Base-by-base conservation (phyloP, 2,329 filamentous ascomycete species). In the Epichloe typhina region DNA sequence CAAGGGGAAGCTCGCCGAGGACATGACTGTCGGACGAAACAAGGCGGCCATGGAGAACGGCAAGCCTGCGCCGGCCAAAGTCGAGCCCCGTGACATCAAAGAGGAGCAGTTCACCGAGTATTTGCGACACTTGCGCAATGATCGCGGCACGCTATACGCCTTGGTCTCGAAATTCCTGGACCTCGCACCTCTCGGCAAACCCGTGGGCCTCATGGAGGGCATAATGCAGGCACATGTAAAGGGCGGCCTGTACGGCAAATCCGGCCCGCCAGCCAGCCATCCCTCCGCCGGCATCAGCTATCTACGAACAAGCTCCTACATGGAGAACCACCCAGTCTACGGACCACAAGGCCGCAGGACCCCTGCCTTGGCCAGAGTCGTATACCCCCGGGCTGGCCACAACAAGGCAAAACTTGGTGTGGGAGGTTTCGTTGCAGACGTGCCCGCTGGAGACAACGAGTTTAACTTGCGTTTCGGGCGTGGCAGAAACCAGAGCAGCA, bases 261-360 rank as follows among this genome's bases (percentile, higher is more conserved):
- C 67, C 13, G 79, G 79, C 1, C 79, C 79, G n/a, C 80, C 79
- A 0, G 67, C 71, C 7, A 79, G 75, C 19, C 79, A 83, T 56
- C 80, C 80, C 4, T 83, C 79, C 13, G 80, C 75, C 35, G 79
- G 79, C 52, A 68, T 83, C 49, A 80, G 78, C 50, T 83, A 83
- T 63, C 66, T 82, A 51, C 75, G 79, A 49, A 79, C 77, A 1
- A 64, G 64, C 38, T 69, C 72, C 39, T 77, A 70, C 62, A 64
- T 77, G 57, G 73, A 79, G 52, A 82, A 82, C 62, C 78, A 83
- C 61, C 74, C 79, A 2, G 57, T 80, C 21, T 81, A 82, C 58
- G 79, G 79, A 2, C 79, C 80, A 9, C 79, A 81, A 60, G 67
- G 62, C 49, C 56, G 69, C 26, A 73, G 72, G 54, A 58, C 71